Evolutionary conservation across 768 basidiomycete species (phyloP), one percentile per base, ranked within the genome.

Genomic region (Phanerochaete carnosa): DNA sequence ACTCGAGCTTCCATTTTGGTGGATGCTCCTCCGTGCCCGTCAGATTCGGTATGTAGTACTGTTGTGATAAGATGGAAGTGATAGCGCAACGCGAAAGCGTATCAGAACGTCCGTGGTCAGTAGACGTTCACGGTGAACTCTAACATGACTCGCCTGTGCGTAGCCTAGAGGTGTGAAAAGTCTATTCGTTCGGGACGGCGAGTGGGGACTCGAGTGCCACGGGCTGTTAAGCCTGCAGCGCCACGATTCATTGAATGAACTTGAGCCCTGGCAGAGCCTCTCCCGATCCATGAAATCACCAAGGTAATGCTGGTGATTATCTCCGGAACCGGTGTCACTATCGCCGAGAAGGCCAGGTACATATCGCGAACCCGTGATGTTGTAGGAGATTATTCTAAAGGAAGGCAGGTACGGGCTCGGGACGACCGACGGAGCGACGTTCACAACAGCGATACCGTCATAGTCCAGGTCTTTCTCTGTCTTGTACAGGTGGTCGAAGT

Each of bases 341-440:
- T 82, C 73, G 25, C 78, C 79, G 64, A 72, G 71, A 55, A 77
- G 71, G 33, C 81, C 82, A 55, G 70, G 62, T 16, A 32, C 26
- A 64, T 71, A 71, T 30, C 53, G 49, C 11, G 60, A 61, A 2
- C 75, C 83, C 1, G 87, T 85, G 25, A 83, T 76, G 70, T 95
- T 95, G 79, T 94, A 95, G 65, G 85, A 78, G 75, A 86, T 95
- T 13, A 95, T 79, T 65, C 94, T 78, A 67, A 95, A 85, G 16
- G 87, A 82, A 2, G 95, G 92, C 51, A 90, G 73, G 74, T 90
- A 97, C 19, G 87, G 87, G 60, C 92, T 92, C n/a, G 94, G 93
- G 58, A 95, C 89, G 23, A 94, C 85, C 33, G 90, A 83, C 4
- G 94, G 90, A 35, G 83, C 82, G 28, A 93, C 89, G 69, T 92